Conservation (phyloP, 495 filamentous ascomycete genomes). For the Physcia stellaris region DNA sequence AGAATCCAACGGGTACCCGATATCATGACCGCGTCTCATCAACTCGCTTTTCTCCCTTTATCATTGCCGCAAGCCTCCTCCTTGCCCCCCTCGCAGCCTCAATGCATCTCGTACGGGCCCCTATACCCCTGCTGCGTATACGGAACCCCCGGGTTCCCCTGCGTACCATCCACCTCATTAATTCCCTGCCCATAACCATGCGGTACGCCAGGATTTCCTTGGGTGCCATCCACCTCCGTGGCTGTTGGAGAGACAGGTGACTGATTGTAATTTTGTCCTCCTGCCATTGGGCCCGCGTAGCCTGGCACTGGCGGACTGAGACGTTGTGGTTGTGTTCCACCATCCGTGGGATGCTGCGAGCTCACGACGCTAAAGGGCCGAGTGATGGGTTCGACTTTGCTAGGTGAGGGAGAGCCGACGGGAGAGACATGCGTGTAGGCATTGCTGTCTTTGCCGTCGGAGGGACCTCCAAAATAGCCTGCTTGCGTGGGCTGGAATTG, state of each 20-base stretch:
- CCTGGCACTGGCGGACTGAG: background rate
- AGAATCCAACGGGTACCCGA: too few species aligned
- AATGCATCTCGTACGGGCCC: constrained; percentile 4
- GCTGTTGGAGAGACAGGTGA: constrained; percentile 4
- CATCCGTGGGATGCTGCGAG: too few species aligned
- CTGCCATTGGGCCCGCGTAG: background rate
- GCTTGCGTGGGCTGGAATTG: background rate
- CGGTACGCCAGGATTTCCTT: constrained; percentile 5
- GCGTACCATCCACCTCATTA: background rate
- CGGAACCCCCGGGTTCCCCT: background rate
- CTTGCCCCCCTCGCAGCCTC: too few species aligned
- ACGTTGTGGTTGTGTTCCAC: background rate
- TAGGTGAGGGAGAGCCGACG: background rate
- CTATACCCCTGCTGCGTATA: background rate
- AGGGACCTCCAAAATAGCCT: background rate
- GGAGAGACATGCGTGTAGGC: constrained; percentile 1
- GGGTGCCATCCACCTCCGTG: constrained; percentile 5
- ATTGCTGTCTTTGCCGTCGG: background rate
- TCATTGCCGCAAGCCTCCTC: too few species aligned
- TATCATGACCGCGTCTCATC: too few species aligned
- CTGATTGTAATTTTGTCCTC: constrained; percentile 3
- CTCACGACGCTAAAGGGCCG: too few species aligned
- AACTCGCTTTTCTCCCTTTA: too few species aligned
- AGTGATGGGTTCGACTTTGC: too few species aligned
- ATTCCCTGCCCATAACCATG: background rate